These are phyloP conservation scores for Aspergillus sp. DNA, from an alignment of 2,329 filamentous ascomycete species.

Conservation along the genomic window DNA sequence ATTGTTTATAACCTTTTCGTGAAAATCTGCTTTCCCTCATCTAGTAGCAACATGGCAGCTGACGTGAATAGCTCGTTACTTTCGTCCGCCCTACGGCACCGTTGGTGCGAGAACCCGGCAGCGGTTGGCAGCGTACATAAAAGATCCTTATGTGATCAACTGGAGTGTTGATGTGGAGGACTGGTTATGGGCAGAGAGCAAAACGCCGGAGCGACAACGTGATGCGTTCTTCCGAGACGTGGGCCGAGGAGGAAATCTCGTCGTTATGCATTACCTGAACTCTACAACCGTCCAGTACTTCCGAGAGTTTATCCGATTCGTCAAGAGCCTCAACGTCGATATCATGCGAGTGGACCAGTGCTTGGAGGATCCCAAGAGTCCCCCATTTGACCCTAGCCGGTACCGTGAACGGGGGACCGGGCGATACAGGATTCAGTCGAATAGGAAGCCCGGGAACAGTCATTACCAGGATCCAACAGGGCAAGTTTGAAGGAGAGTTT, in stretches of 20 bases:
- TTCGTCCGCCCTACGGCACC: constrained; percentile 68
- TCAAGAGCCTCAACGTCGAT: constrained; percentile 63
- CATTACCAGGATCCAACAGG: too few relatives aligned
- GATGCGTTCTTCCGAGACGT: constrained; percentile 66
- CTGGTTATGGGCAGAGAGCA: constrained; percentile 64
- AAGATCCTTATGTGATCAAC: constrained; percentile 60
- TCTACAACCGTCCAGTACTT: constrained; percentile 64
- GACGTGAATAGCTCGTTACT: constrained; percentile 52
- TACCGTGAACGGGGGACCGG: neutral
- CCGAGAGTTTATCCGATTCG: constrained; percentile 63
- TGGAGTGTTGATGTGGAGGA: constrained; percentile 73
- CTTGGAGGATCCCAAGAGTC: constrained; percentile 55
- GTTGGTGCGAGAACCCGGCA: constrained; percentile 67
- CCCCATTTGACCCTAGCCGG: constrained; percentile 12
- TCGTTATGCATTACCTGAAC: constrained; percentile 70
- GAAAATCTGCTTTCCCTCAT: too few relatives aligned
- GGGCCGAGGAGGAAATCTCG: constrained; percentile 61
- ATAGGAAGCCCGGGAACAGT: neutral
- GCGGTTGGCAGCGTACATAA: constrained; percentile 54
- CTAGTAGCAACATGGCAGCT: neutral
- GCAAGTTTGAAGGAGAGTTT: neutral
- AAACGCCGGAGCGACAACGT: constrained; percentile 66
- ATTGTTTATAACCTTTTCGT: neutral
- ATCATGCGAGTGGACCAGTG: constrained; percentile 69
- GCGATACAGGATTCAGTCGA: constrained; percentile 2